phyloP scores from a whole-genome alignment of 768 basidiomycete species.

The Leccinum broughii region DNA sequence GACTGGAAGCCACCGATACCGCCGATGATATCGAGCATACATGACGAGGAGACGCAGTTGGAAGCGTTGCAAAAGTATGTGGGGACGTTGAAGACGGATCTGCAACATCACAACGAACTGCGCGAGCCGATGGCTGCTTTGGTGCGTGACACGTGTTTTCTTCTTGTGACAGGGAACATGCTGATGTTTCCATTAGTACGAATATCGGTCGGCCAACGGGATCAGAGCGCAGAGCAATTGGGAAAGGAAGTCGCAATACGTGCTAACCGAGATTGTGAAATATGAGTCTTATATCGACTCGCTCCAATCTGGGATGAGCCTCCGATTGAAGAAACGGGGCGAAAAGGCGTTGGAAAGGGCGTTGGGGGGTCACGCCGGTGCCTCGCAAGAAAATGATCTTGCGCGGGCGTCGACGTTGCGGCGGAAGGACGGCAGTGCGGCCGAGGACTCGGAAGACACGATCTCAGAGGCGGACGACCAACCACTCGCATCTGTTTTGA shows the following conservation, averaged over 20 bases:
- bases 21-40: constrained; percentile 76
- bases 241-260: constrained; percentile 88
- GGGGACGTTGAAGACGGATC: constrained; percentile 67
- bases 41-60: constrained; percentile 92
- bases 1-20: constrained; percentile 95
- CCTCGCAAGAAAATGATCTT: constrained; percentile 34
- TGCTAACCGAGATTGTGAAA: constrained; percentile 91
- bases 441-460: constrained; percentile 51
- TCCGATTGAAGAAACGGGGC: constrained; percentile 86
- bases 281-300: constrained; percentile 95
- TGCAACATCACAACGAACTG: constrained; percentile 80
- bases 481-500: constrained; percentile 25
- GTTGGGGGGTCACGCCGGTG: constrained; percentile 33
- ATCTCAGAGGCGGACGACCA: constrained; percentile 50
- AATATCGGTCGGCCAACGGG: constrained; percentile 70
- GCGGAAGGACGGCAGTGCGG: constrained; percentile 41
- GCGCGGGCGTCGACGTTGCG: constrained; percentile 32
- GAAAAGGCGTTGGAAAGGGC: constrained; percentile 78
- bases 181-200: constrained; percentile 47
- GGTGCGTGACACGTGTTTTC: constrained; percentile 40
- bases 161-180: neutral
- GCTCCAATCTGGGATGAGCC: constrained; percentile 75
- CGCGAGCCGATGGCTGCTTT: constrained; percentile 79
- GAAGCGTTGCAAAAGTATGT: constrained; percentile 89
- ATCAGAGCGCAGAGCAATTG: constrained; percentile 85